Conservation (phyloP, 2,329 filamentous ascomycete genomes). For the Colletotrichum incanum region DNA sequence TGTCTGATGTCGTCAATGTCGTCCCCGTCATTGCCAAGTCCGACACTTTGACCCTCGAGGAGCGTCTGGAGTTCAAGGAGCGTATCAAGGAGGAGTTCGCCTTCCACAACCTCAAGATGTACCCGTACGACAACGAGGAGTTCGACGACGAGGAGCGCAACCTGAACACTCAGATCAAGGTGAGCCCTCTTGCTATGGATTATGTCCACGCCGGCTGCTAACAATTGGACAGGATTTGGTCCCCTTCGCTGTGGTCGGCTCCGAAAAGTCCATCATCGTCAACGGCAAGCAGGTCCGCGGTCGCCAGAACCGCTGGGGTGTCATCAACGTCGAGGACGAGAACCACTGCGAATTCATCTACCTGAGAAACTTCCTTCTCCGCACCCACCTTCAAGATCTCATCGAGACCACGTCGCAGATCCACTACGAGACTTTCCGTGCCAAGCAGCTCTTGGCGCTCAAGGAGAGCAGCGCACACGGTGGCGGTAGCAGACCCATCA, state of each 20-base stretch:
- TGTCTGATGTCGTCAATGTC: constrained; percentile 99
- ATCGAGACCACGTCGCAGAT: constrained; percentile 99
- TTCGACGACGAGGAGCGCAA: constrained; percentile 96
- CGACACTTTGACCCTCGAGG: constrained; percentile 94
- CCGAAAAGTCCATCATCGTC: constrained; percentile 97
- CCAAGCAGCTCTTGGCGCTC: constrained; percentile 96
- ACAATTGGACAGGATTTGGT: constrained; percentile 80
- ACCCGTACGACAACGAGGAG: constrained; percentile 99
- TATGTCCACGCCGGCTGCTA: constrained; percentile 48
- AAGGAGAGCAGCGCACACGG: constrained; percentile 97
- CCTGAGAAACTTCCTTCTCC: constrained; percentile 97
- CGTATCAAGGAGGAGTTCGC: constrained; percentile 99
- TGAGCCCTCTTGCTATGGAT: constrained; percentile 52
- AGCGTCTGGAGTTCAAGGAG: constrained; percentile 97
- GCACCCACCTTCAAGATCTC: constrained; percentile 97
- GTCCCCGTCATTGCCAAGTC: constrained; percentile 99
- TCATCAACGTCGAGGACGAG: constrained; percentile 99
- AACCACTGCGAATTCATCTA: constrained; percentile 99
- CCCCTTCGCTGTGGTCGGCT: constrained; percentile 97
- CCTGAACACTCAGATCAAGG: constrained; percentile 97
- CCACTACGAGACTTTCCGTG: constrained; percentile 99
- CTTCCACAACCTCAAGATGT: constrained; percentile 99
- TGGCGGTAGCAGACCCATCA: constrained; percentile 90
- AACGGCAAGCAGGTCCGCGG: constrained; percentile 97
- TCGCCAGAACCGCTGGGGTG: constrained; percentile 98